These are phyloP conservation scores for Podospora sp. DNA, from an alignment of 495 filamentous ascomycete species.

Conservation along the genomic window DNA sequence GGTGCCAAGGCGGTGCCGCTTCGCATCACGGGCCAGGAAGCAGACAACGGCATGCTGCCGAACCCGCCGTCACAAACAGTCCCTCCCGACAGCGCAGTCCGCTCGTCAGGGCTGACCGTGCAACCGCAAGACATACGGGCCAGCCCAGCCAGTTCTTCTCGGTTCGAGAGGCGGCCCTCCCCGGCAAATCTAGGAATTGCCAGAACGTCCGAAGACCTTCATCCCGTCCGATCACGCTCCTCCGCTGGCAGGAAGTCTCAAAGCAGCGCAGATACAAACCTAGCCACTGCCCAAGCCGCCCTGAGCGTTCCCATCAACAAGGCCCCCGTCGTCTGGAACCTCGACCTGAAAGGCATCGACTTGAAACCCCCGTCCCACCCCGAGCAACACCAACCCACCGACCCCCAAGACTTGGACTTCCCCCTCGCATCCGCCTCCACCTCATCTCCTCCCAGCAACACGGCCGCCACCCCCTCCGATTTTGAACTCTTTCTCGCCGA, in stretches of 20 bases:
- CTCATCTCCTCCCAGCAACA: neutral
- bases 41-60: neutral
- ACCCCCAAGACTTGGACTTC: neutral
- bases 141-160: too few relatives aligned
- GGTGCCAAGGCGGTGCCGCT: neutral
- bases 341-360: neutral
- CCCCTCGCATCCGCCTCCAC: neutral
- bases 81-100: neutral
- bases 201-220: too few relatives aligned
- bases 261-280: too few relatives aligned
- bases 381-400: neutral
- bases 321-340: neutral
- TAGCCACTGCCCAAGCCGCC: neutral
- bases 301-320: neutral
- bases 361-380: neutral
- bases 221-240: too few relatives aligned
- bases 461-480: constrained; percentile 23
- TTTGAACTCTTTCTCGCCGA: constrained; percentile 36
- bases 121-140: too few relatives aligned
- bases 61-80: neutral
- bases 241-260: too few relatives aligned
- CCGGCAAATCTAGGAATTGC: too few relatives aligned
- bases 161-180: too few relatives aligned
- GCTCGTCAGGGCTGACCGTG: neutral
- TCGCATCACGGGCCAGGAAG: neutral